Conservation (phyloP, 106 monocot genomes). For the Dioscorea zingiberensis region DNA sequence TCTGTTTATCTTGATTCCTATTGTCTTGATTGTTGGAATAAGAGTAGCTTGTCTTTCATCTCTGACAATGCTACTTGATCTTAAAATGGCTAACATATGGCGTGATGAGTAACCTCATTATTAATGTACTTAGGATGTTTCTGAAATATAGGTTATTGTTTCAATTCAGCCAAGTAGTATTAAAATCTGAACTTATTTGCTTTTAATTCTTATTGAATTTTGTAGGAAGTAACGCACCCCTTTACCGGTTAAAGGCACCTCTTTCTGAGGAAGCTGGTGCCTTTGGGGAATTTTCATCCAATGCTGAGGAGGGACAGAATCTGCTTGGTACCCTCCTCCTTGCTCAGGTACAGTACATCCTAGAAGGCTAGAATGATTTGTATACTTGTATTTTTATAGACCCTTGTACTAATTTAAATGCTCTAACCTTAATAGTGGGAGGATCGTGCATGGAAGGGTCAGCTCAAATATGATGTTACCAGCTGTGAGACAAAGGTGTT, state of each 20-base stretch:
- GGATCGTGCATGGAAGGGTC: slow-evolving; percentile 48
- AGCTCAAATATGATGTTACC: slow-evolving; percentile 52
- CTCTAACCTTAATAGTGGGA: slow-evolving; percentile 51
- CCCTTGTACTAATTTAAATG: neutral
- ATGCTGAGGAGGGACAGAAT: slow-evolving; percentile 34
- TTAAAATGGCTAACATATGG: too few relatives aligned
- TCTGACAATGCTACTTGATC: too few relatives aligned
- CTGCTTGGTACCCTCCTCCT: slow-evolving; percentile 59
- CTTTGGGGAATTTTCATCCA: slow-evolving; percentile 6
- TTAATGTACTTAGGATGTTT: too few relatives aligned
- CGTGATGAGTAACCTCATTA: too few relatives aligned
- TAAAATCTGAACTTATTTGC: too few relatives aligned
- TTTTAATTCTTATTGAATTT: neutral
- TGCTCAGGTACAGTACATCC: slow-evolving; percentile 32
- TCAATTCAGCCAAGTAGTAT: too few relatives aligned
- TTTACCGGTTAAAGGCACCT: slow-evolving; percentile 38
- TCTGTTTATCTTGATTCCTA: too few relatives aligned
- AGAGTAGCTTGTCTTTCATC: too few relatives aligned
- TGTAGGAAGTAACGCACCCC: slow-evolving; percentile 31
- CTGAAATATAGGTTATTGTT: too few relatives aligned
- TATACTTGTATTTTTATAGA: too few relatives aligned
- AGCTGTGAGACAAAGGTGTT: slow-evolving; percentile 54
- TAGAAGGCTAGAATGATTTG: neutral
- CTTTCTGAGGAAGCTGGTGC: slow-evolving; percentile 7
- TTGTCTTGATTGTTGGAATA: too few relatives aligned